Evolutionary conservation across 2,329 filamentous ascomycete species (phyloP), one percentile per base, ranked within the genome.

Genomic region (Cryoendolithus antarcticus): DNA sequence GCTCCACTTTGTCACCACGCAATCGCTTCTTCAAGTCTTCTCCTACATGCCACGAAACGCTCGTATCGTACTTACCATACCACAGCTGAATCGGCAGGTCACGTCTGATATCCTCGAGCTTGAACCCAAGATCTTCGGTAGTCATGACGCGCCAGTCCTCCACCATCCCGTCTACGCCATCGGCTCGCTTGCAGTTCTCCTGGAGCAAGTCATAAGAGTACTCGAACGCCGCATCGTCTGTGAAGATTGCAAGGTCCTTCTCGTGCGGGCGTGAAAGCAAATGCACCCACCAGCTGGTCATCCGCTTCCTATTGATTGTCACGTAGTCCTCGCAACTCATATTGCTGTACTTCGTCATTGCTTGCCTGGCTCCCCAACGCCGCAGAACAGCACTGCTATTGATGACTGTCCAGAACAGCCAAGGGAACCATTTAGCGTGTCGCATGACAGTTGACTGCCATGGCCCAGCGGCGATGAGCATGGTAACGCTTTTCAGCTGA

Each of bases 1-100:
- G 13, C 9, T 32, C 13, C 9, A 12, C 35, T 6, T 32, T 38
- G 4, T 12, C 15, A 11, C 35, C 35, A 27, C 9, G 33, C 13
- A 35, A 27, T 32, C 29, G 35, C 15, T 19, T 19, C 15, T 19
- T 19, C 15, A 38, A 31, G 5, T 7, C 35, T 9, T 38, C 35
- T 4, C 35, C 35, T 4, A 38, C 35, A 2, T n/a, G 35, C 29
- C 9, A 31, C 5, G 35, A 37, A 3, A 37, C 35, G 27, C 29
- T 37, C 9, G 12, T 10, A 9, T 37, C 35, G 7, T 37, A 9
- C 35, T 8, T 37, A n/a, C 35, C 35, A 37, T 37, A 37, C 35
- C 35, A 37, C 29, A 32, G 12, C 6, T 37, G 35, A 3, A 37
- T 9, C 11, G 35, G 35, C 35, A 37, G 19, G 12, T 24, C 15